Conservation (phyloP, 2,329 filamentous ascomycete species). For the Hirsutella minnesotensis region DNA sequence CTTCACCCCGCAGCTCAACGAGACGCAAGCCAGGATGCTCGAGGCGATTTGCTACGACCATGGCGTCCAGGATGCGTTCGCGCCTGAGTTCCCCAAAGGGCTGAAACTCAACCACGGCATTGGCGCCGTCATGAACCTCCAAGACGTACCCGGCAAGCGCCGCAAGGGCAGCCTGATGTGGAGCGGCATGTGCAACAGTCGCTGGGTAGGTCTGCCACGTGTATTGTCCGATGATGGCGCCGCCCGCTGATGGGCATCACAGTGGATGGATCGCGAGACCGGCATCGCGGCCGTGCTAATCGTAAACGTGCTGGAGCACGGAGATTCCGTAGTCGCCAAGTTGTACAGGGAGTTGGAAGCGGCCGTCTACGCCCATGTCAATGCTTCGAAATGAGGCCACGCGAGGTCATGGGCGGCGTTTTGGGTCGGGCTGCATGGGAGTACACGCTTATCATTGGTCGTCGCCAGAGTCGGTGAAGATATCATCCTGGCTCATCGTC, state of each 20-base stretch:
- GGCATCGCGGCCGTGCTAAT: conserved; percentile 29
- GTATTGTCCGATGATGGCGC: not conserved
- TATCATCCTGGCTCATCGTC: conserved; percentile 20
- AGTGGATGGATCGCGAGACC: conserved; percentile 24
- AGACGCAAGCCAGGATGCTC: conserved; percentile 11
- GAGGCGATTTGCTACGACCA: conserved; percentile 10
- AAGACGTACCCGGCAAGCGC: conserved; percentile 26
- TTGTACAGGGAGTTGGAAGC: conserved; percentile 27
- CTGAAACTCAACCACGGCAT: conserved; percentile 24
- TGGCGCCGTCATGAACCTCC: conserved; percentile 25
- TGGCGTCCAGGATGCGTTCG: conserved; percentile 13
- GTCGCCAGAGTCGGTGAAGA: conserved; percentile 9
- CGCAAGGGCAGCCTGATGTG: conserved; percentile 30
- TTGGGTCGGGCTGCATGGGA: not conserved
- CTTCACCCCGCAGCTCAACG: conserved; percentile 28
- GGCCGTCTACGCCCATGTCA: conserved; percentile 20
- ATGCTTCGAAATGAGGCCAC: not conserved
- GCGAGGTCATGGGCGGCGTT: not conserved
- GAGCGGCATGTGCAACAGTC: conserved; percentile 28
- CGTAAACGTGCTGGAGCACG: conserved; percentile 24
- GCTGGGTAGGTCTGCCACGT: conserved; percentile 25
- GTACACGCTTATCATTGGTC: not conserved
- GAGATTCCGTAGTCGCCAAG: conserved; percentile 21
- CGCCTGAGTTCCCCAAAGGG: conserved; percentile 23
- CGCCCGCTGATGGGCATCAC: not conserved